Conservation (phyloP, 1,284 basidiomycete genomes). For the Vanrija sp. region DNA sequence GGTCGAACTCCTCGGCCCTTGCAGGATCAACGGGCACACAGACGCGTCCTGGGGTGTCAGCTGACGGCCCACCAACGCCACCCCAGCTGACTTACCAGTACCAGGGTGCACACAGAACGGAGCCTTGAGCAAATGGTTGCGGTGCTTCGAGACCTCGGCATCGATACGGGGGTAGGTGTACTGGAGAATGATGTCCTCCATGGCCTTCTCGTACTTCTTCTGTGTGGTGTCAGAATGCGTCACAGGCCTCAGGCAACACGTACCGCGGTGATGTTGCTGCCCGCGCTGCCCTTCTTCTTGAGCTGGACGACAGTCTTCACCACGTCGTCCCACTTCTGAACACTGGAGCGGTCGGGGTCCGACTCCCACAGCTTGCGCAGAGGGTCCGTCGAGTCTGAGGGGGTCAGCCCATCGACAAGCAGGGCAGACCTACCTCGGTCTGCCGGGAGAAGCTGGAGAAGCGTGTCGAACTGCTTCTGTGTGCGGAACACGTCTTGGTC, state of each 20-base stretch:
- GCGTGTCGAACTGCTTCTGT: constrained; percentile 66
- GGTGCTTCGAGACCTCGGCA: constrained; percentile 92
- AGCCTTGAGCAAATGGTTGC: constrained; percentile 96
- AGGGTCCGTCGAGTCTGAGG: constrained; percentile 47
- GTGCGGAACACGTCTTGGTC: constrained; percentile 84
- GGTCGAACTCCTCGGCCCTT: constrained; percentile 78
- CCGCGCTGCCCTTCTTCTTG: no score
- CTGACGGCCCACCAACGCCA: neutral
- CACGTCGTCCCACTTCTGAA: constrained; percentile 70
- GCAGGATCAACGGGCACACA: constrained; percentile 88
- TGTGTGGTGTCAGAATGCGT: constrained; percentile 7
- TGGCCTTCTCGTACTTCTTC: constrained; percentile 48
- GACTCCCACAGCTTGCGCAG: constrained; percentile 64
- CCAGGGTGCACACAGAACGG: constrained; percentile 97
- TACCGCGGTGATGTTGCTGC: neutral
- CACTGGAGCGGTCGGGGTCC: constrained; percentile 57
- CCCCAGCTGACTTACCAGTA: constrained; percentile 54
- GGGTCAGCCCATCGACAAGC: neutral
- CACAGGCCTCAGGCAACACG: neutral
- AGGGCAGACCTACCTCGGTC: constrained; percentile 51
- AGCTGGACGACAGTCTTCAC: constrained; percentile 14
- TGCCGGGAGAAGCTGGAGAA: constrained; percentile 69
- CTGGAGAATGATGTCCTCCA: constrained; percentile 86
- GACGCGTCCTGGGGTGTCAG: constrained; percentile 61
- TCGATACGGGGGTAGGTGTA: constrained; percentile 97